A percentile compares a stretch with the other conserved stretches of the same genome.
phyloP scores from a whole-genome alignment of 306 rosid genomes.

The Styphnolobium japonicum region DNA sequence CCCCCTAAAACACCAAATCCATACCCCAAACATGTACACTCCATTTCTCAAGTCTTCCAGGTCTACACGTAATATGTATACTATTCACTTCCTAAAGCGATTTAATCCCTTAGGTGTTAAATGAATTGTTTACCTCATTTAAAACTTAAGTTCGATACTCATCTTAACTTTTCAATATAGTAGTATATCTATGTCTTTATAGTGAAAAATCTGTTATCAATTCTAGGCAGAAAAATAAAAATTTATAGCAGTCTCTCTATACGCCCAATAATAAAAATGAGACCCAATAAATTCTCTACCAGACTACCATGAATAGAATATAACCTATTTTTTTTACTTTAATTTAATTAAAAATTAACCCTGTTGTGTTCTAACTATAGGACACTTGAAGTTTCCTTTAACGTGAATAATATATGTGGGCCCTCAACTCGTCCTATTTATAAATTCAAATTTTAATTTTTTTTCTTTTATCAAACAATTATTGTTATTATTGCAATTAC shows the following conservation, averaged over 20 bases:
- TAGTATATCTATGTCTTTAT: no score
- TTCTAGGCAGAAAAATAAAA: no score
- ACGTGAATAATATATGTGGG: background rate
- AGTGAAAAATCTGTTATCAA: no score
- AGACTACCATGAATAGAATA: no score
- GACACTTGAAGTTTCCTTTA: background rate
- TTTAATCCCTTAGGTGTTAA: background rate
- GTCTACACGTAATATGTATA: background rate
- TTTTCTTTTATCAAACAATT: background rate
- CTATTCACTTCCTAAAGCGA: background rate
- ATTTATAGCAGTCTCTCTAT: no score
- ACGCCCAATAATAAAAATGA: no score
- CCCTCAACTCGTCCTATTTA: background rate
- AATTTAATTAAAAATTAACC: no score
- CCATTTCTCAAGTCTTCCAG: slow-evolving; percentile 19
- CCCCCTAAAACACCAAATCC: slow-evolving; percentile 21
- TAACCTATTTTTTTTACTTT: no score
- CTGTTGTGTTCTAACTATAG: background rate
- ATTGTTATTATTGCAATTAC: background rate
- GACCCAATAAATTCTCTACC: no score
- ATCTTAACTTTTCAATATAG: no score
- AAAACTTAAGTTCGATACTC: background rate
- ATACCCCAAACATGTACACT: slow-evolving; percentile 13
- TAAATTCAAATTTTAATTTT: background rate
- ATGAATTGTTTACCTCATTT: background rate